phyloP scores from a whole-genome alignment of 305 asterid genomes.

The Andrographis paniculata region DNA sequence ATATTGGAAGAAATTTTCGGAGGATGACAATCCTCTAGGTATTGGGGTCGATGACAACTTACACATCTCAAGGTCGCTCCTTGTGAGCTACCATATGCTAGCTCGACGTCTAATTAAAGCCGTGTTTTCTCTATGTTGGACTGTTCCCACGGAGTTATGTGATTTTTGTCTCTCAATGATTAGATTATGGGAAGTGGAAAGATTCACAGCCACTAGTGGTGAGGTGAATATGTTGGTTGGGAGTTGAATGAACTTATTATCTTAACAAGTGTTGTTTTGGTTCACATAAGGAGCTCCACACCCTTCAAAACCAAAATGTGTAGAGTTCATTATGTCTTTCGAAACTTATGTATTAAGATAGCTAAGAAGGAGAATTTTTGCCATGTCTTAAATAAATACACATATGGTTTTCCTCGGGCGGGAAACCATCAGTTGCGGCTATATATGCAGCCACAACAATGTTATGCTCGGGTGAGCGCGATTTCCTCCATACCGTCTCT shows the following conservation, averaged over 20 bases:
- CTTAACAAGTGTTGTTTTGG: slow-evolving; percentile 5
- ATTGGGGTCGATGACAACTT: not conserved
- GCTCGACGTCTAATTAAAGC: not conserved
- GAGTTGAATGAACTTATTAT: slow-evolving; percentile 13
- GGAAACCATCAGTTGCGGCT: not conserved
- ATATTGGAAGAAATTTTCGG: not conserved
- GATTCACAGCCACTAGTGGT: not conserved
- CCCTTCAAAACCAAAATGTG: slow-evolving; percentile 5
- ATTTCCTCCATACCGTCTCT: slow-evolving; percentile 5
- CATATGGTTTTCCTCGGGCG: not conserved
- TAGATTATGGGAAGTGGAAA: not conserved
- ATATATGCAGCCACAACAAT: slow-evolving; percentile 14
- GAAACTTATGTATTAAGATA: slow-evolving; percentile 5
- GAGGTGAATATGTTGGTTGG: too few relatives aligned
- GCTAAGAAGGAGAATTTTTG: slow-evolving; percentile 17
- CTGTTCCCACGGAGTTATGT: not conserved
- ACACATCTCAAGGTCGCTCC: not conserved
- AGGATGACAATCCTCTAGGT: not conserved
- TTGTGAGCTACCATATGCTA: not conserved
- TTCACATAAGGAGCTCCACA: not conserved
- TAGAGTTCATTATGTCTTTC: slow-evolving; percentile 9
- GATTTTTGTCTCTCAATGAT: not conserved
- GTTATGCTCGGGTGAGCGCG: not conserved
- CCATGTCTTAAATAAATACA: not conserved
- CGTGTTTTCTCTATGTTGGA: slow-evolving; percentile 5